Evolutionary conservation across 208 protist species (phyloP), one percentile per base, ranked within the genome.

Genomic region (Crithidia brevicula): DNA sequence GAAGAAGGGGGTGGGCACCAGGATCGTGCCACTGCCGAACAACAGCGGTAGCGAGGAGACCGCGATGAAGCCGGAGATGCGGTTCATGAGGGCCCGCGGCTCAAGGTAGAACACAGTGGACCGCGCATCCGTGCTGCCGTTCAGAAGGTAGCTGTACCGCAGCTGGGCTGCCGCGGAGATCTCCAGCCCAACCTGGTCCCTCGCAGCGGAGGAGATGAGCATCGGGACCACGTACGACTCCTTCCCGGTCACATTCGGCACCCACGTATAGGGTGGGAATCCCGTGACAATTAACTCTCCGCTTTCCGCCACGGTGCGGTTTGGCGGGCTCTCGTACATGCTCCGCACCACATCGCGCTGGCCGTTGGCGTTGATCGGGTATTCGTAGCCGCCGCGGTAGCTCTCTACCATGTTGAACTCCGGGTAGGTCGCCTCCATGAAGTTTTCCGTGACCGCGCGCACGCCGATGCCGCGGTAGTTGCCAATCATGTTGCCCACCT

Each of bases 31-130:
- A 1, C 50, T 56, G 4, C 2, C 15, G 27, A 91, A 80, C 16
- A 57, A 28, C 2, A 82, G 11, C 4, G 71, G 71, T 28, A 91
- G 77, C 9, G 84, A 83, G 20, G 91, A 93, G 50, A 97, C 83
- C 9, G 51, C 60, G 57, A 93, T 76, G 74, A 97, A 97, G 42
- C 92, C 89, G 15, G 93, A 91, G 22, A 98, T 31, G 53, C 91
- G 89, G n/a, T 84, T 76, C 60, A 97, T 87, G 20, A 97, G 58
- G 25, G 88, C 85, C 16, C 89, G 82, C 27, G 82, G 40, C 56
- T 95, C 84, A 4, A 85, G 57, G 10, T 74, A 62, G 28, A 93
- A 90, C 47, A 74, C 59, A 20, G 88, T 87, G 27, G 20, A 27
- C 59, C 10, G 40, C 8, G 6, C 2, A 0, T 23, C 20, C 23